Base-by-base conservation (phyloP, 1,139 yeast genomes). In the Citeromyces siamensis region DNA sequence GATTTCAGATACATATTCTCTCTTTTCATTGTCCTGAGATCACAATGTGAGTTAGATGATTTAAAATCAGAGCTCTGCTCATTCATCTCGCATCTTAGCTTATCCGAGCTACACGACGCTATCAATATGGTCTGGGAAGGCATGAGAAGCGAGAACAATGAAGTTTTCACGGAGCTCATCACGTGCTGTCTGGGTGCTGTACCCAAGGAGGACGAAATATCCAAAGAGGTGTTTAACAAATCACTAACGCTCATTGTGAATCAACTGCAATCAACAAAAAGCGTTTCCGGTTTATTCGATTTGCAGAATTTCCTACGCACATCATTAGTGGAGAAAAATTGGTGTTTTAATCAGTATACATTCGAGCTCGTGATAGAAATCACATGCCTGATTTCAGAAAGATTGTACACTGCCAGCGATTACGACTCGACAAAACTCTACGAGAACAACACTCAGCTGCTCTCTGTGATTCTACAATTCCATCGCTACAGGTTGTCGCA, bases 401-500 rank as follows among this genome's bases (percentile, higher is more conserved):
- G 26, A 35, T 59, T 4, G 41, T 59, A 14, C 19, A 35, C 33
- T 41, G 7, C 29, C 26, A 20, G 17, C 20, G 6, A 33, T 29
- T 23, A n/a, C n/a, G 44, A 33, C 2, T 28, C 35, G 5, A 42
- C 48, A 17, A 17, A 26, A 26, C n/a, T 63, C 1, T 75, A 64
- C 47, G 43, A 58, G 3, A 44, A 50, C 6, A 43, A 67, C 2
- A 59, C 72, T 1, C 71, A 67, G 39, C 54, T 68, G 0, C 45
- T 75, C 21, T 74, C 88, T 0, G 65, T 62, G 22, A 57, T 81
- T 2, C 54, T 86, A 9, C 59, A 83, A 19, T 69, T 71, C 50
- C 93, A 85, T 46, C 68, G 95, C 38, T 72, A 62, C 50, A 71
- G 88, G 47, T 58, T 85, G 22, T 62, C 77, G 0, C 74, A 80